A percentile compares a stretch with the other conserved stretches of the same genome.
Conservation (phyloP, 2,329 filamentous ascomycete genomes). For the Colletotrichum phormii region DNA sequence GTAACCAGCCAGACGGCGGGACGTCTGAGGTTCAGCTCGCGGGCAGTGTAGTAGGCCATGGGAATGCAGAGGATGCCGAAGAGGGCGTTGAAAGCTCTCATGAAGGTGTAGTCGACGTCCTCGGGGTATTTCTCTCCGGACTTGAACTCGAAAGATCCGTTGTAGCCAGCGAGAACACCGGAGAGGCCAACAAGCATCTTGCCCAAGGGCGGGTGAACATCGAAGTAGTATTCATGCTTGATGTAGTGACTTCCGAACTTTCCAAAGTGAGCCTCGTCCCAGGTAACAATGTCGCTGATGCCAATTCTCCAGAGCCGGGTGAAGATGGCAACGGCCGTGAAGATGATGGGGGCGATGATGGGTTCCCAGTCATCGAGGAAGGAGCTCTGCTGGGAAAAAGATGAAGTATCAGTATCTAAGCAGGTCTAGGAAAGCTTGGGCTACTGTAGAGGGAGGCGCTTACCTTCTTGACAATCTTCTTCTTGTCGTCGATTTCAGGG, state of each 20-base stretch:
- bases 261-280: slow-evolving; percentile 81
- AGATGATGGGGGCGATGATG: slow-evolving; percentile 70
- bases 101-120: slow-evolving; percentile 96
- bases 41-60: slow-evolving; percentile 93
- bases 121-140: slow-evolving; percentile 95
- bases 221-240: slow-evolving; percentile 98
- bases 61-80: slow-evolving; percentile 95
- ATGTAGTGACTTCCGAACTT: slow-evolving; percentile 99
- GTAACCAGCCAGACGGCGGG: slow-evolving; percentile 95
- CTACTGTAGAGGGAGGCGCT: slow-evolving; percentile 25
- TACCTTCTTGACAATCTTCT: slow-evolving; percentile 70
- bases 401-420: slow-evolving; percentile 39
- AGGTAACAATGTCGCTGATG: slow-evolving; percentile 73
- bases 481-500: slow-evolving; percentile 67
- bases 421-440: background rate
- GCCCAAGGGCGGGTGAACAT: slow-evolving; percentile 89
- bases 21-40: slow-evolving; percentile 86
- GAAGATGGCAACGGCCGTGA: slow-evolving; percentile 72
- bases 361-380: slow-evolving; percentile 73
- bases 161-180: slow-evolving; percentile 96
- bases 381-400: slow-evolving; percentile 58
- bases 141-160: slow-evolving; percentile 99
- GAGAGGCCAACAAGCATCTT: slow-evolving; percentile 99
- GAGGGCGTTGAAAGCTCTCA: slow-evolving; percentile 96
- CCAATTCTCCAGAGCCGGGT: slow-evolving; percentile 78